Conservation (phyloP, 805 yeast genomes). For the Spathaspora passalidarum region DNA sequence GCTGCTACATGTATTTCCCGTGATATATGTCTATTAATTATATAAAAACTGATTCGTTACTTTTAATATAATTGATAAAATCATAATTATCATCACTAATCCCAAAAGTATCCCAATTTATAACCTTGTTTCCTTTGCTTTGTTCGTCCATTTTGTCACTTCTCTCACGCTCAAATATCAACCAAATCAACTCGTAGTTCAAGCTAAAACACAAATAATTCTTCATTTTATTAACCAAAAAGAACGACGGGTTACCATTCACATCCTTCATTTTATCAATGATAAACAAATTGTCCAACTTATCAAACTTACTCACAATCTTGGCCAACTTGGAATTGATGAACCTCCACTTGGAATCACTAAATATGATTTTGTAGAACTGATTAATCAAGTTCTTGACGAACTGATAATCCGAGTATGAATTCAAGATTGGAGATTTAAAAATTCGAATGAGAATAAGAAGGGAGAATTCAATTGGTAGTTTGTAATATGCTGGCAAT, state of each 20-base stretch:
- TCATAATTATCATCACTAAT: conserved; percentile 15
- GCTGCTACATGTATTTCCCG: too few relatives aligned
- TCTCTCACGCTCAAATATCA: conserved; percentile 25
- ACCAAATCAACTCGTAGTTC: conserved; percentile 39
- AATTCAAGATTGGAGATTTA: conserved; percentile 28
- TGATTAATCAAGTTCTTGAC: conserved; percentile 23
- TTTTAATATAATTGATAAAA: conserved; percentile 16
- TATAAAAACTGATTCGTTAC: conserved; percentile 20
- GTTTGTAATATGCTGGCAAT: conserved; percentile 40
- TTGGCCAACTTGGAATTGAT: conserved; percentile 20
- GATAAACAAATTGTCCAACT: conserved; percentile 11
- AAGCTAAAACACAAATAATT: conserved; percentile 34
- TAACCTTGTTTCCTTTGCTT: neutral
- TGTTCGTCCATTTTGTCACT: conserved; percentile 4
- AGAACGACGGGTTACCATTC: conserved; percentile 15
- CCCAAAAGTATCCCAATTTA: conserved; percentile 31
- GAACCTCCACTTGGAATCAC: conserved; percentile 19
- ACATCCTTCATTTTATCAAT: conserved; percentile 2
- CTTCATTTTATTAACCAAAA: conserved; percentile 32
- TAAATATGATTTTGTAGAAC: conserved; percentile 16
- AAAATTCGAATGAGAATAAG: conserved; percentile 29
- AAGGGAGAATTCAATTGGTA: conserved; percentile 32
- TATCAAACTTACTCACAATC: conserved; percentile 23
- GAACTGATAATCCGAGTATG: conserved; percentile 21
- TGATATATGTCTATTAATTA: conserved; percentile 7